Evolutionary conservation across 1,284 basidiomycete genomes (phyloP), one percentile per base, ranked within the genome.

Genomic region (Apiotrichum porosum): DNA sequence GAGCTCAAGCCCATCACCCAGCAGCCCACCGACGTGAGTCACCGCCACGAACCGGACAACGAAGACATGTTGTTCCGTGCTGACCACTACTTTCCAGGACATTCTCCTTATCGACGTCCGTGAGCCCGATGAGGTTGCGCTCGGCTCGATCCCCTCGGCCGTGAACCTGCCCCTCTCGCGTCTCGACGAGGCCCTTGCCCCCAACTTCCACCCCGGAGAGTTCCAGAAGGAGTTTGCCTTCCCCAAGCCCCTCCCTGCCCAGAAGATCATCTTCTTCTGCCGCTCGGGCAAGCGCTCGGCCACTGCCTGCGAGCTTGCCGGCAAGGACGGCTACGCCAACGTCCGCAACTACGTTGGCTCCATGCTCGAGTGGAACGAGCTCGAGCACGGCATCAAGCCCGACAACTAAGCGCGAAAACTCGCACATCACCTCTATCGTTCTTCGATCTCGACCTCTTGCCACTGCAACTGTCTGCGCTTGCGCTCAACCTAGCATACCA

Each of bases 251-350:
- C 44, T 42, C 10, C 73, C 76, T 52, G 71, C 80, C 49, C 88
- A 95, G 68, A 86, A 91, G 63, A 76, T 98, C 32, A 81, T 89
- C 31, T 94, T 97, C 70, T 97, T 95, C 76, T 99, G 95, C 74
- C 80, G 93, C 47, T 89, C 88, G 49, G 95, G 95, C 9, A 84
- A 83, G 71, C 80, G 95, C 41, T 87, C 86, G 51, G 79, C 85
- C 5, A 82, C 83, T 18, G 94, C 95, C 0, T 78, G 84, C 47
- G 90, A 97, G 64, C 78, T 89, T 40, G 90, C 91, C 0, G 83
- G 82, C 63, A 77, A 85, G 57, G 85, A 86, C 64, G 93, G 94
- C 9, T 97, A 82, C 54, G 71, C 82, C 77, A 63, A 89, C 84
- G 87, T 92, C 63, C 65, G 84, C 54, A 97, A 97, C 71, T 97